Percentiles rank a stretch among this genome's conserved stretches.
These are phyloP conservation scores for Globisporangium irregulare DNA, from an alignment of 352 stramenopile genomes.

Conservation along the genomic window DNA sequence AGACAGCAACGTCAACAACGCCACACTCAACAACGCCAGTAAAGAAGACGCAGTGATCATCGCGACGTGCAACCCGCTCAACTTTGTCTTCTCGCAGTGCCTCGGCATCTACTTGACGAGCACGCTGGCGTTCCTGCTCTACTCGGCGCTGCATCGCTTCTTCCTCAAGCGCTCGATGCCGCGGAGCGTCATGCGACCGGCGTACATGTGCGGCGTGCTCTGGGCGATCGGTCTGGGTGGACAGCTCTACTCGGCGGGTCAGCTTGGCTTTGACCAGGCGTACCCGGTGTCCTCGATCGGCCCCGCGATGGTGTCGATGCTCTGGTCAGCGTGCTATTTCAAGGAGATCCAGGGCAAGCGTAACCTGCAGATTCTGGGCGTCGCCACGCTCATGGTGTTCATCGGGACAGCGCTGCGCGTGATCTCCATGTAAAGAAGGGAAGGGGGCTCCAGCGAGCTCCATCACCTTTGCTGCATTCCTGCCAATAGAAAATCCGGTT, in stretches of 20 bases:
- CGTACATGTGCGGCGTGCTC: conserved; percentile 75
- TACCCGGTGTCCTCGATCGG: conserved; percentile 81
- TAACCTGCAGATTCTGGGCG: conserved; percentile 57
- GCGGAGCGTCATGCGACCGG: conserved; percentile 74
- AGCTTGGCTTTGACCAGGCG: conserved; percentile 77
- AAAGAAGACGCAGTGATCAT: conserved; percentile 27
- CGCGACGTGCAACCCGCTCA: conserved; percentile 70
- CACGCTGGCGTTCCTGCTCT: conserved; percentile 71
- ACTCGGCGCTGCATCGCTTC: conserved; percentile 76
- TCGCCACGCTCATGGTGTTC: conserved; percentile 65
- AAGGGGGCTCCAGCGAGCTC: background rate
- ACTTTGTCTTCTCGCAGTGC: conserved; percentile 85
- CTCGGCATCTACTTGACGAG: conserved; percentile 78
- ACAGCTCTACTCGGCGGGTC: conserved; percentile 70
- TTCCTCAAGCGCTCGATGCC: conserved; percentile 75
- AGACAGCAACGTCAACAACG: background rate
- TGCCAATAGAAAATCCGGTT: background rate
- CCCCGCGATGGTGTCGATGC: conserved; percentile 80
- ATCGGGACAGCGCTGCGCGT: conserved; percentile 66
- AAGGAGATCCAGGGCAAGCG: conserved; percentile 71
- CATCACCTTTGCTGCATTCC: too few relatives aligned
- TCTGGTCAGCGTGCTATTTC: conserved; percentile 82
- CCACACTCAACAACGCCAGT: background rate
- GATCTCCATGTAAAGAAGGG: conserved; percentile 28
- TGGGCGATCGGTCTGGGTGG: conserved; percentile 68